phyloP scores from a whole-genome alignment of 176 grass and related monocot genomes.

The Oryza glaberrima region DNA sequence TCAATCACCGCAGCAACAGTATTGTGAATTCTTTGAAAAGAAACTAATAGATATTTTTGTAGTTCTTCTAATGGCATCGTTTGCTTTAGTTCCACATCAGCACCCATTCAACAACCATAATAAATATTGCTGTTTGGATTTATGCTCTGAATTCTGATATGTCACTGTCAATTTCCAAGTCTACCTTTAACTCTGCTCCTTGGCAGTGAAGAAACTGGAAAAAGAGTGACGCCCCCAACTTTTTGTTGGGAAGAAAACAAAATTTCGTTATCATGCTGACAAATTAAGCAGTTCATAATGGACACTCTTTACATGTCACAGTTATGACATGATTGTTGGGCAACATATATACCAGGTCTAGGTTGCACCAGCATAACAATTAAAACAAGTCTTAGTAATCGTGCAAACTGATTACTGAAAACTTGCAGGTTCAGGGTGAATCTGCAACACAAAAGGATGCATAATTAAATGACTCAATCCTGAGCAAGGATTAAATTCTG shows the following conservation, averaged over 20 bases:
- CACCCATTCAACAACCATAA: neutral
- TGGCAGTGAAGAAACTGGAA: neutral
- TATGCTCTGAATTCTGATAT: neutral
- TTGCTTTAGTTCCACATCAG: neutral
- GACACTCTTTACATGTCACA: constrained; percentile 32
- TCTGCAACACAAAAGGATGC: neutral
- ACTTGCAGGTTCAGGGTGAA: neutral
- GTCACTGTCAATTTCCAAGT: neutral
- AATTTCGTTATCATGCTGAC: neutral
- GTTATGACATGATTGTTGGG: constrained; percentile 29
- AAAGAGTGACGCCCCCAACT: neutral
- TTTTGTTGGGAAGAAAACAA: constrained; percentile 1
- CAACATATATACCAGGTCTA: constrained; percentile 2
- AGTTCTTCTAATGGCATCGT: neutral
- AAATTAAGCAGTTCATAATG: constrained; percentile 29
- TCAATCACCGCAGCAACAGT: neutral
- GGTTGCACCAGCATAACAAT: neutral
- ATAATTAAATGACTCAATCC: neutral
- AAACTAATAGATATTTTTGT: neutral
- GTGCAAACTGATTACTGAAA: neutral
- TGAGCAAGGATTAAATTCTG: neutral
- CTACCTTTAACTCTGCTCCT: neutral
- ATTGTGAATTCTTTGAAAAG: neutral
- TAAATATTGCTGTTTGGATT: neutral
- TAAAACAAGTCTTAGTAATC: neutral